Percentiles rank a stretch among this genome's conserved stretches.
Conservation (phyloP, 495 filamentous ascomycete genomes). For the Penicillium ucsense region DNA sequence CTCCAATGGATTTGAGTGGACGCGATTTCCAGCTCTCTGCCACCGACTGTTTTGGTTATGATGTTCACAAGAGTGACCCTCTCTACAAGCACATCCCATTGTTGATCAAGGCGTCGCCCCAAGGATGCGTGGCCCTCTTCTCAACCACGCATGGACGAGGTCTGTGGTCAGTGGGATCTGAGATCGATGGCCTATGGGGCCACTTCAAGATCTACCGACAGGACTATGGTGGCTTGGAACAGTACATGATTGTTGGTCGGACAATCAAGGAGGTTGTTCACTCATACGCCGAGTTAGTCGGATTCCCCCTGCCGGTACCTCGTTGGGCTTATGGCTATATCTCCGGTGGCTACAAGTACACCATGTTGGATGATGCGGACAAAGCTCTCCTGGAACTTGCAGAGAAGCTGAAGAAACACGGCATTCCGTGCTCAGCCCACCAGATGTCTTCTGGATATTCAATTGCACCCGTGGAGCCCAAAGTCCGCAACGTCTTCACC, state of each 20-base stretch:
- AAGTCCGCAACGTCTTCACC: constrained; percentile 61
- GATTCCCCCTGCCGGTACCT: constrained; percentile 53
- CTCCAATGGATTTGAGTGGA: constrained; percentile 60
- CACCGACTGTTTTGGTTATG: constrained; percentile 62
- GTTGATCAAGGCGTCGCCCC: constrained; percentile 50
- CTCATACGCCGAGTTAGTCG: constrained; percentile 55
- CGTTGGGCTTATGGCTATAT: constrained; percentile 62
- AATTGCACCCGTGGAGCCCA: constrained; percentile 52
- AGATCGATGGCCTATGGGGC: constrained; percentile 63
- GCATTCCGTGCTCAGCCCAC: constrained; percentile 61
- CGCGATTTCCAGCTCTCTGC: constrained; percentile 55
- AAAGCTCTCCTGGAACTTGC: constrained; percentile 51
- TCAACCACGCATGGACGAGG: constrained; percentile 53
- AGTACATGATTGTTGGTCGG: constrained; percentile 57
- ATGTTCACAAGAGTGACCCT: constrained; percentile 58
- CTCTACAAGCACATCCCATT: constrained; percentile 67
- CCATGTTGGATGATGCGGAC: constrained; percentile 51
- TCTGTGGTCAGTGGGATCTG: constrained; percentile 56
- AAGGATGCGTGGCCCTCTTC: constrained; percentile 55
- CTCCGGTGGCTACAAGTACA: constrained; percentile 61
- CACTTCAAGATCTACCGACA: constrained; percentile 63
- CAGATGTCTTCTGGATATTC: constrained; percentile 67
- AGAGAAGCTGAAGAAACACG: constrained; percentile 47
- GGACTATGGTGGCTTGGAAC: constrained; percentile 58
- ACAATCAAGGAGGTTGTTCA: constrained; percentile 53